phyloP scores from a whole-genome alignment of 164 flowering plant species.

The Liquidambar formosana region DNA sequence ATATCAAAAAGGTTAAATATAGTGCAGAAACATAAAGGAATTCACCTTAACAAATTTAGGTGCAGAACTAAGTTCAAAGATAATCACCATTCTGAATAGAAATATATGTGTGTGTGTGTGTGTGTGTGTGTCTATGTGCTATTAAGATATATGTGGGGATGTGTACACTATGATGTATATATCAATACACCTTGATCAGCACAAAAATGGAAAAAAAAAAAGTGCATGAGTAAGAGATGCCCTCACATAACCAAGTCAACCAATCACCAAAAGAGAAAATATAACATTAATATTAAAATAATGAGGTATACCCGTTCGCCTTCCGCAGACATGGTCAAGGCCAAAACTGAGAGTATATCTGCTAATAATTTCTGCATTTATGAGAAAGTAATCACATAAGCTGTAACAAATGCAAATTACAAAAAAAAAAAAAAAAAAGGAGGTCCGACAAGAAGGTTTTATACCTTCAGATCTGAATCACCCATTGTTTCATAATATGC shows the following conservation, averaged over 20 bases:
- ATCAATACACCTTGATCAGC: background rate
- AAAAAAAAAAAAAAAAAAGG: background rate
- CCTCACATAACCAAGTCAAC: background rate
- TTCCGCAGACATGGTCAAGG: conserved; percentile 97
- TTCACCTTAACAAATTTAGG: background rate
- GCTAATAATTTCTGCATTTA: conserved; percentile 80
- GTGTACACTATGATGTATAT: background rate
- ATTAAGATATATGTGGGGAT: background rate
- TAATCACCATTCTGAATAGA: background rate
- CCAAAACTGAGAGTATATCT: conserved; percentile 94
- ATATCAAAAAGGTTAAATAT: background rate
- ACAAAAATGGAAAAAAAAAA: background rate
- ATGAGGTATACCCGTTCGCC: conserved; percentile 77
- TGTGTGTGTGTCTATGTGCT: background rate
- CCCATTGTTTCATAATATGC: conserved; percentile 74
- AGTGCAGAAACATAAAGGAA: no score
- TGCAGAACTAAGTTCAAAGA: background rate
- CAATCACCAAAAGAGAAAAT: background rate
- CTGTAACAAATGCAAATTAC: background rate
- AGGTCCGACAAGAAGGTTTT: background rate
- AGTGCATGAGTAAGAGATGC: background rate
- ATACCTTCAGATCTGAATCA: conserved; percentile 78
- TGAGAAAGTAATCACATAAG: background rate
- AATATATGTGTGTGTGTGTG: background rate
- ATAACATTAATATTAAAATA: background rate